Conservation (phyloP, 1,139 yeast species). For the Blastobotrys raffinosifermentans region DNA sequence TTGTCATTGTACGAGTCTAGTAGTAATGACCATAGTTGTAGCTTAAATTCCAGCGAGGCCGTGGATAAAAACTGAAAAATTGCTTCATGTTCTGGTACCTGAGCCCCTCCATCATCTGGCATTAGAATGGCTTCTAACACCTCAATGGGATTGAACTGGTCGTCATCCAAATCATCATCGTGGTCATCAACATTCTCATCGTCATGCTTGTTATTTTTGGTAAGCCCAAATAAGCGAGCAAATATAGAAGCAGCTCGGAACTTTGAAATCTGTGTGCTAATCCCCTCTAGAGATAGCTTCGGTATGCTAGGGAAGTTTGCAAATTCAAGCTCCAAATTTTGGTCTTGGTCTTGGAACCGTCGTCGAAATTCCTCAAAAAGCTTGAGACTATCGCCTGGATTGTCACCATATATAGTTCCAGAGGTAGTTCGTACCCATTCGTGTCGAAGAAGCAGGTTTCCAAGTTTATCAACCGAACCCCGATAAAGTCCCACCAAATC, state of each 20-base stretch:
- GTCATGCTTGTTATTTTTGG: background rate
- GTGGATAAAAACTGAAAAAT: conserved; percentile 53
- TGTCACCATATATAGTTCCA: conserved; percentile 33
- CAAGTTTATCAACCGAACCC: background rate
- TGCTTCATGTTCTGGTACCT: conserved; percentile 39
- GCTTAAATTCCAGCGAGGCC: conserved; percentile 61
- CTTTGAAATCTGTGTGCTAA: conserved; percentile 60
- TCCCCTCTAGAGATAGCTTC: conserved; percentile 44
- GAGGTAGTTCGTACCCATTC: conserved; percentile 40
- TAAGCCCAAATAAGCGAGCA: conserved; percentile 44
- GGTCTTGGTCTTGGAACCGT: conserved; percentile 15
- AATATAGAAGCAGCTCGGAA: conserved; percentile 62
- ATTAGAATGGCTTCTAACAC: conserved; percentile 50
- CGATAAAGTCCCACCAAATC: conserved; percentile 7
- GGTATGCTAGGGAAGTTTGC: conserved; percentile 46
- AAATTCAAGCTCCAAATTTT: conserved; percentile 33
- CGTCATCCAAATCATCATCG: conserved; percentile 18
- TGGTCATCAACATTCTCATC: conserved; percentile 11
- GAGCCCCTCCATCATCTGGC: conserved; percentile 23
- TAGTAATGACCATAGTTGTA: conserved; percentile 72
- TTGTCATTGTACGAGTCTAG: conserved; percentile 51
- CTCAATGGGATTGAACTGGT: conserved; percentile 27
- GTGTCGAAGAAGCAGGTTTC: conserved; percentile 24
- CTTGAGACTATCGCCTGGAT: conserved; percentile 26
- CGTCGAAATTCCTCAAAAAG: conserved; percentile 22